Conservation (phyloP, 1,139 yeast species). For the Ogataea hybrid region DNA sequence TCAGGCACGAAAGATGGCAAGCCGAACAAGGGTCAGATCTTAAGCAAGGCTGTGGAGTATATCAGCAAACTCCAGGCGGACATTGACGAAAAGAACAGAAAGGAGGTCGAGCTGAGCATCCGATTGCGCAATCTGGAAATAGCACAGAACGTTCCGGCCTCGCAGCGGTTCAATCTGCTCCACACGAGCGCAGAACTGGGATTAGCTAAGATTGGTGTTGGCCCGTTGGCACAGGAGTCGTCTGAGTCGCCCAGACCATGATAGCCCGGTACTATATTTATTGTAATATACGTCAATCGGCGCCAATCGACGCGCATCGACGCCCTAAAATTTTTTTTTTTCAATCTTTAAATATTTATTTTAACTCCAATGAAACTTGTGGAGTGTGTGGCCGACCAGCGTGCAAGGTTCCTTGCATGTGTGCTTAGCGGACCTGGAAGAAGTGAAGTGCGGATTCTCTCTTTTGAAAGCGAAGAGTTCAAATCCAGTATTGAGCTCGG, state of each 20-base stretch:
- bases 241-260: slow-evolving; percentile 9
- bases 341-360: slow-evolving; percentile 1
- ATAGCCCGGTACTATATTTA: slow-evolving; percentile 2
- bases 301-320: slow-evolving; percentile 9
- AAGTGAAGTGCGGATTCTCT: slow-evolving; percentile 30
- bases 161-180: slow-evolving; percentile 45
- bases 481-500: slow-evolving; percentile 30
- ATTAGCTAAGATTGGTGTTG: slow-evolving; percentile 76
- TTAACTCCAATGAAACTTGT: slow-evolving; percentile 11
- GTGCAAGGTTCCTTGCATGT: slow-evolving; percentile 23
- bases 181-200: slow-evolving; percentile 82
- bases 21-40: slow-evolving; percentile 90
- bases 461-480: slow-evolving; percentile 19
- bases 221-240: slow-evolving; percentile 52
- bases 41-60: slow-evolving; percentile 83
- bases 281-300: slow-evolving; percentile 5
- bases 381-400: slow-evolving; percentile 15
- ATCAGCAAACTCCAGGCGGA: slow-evolving; percentile 69
- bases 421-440: slow-evolving; percentile 27
- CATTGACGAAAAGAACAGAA: slow-evolving; percentile 74
- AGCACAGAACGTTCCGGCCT: slow-evolving; percentile 36
- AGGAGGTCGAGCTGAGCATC: slow-evolving; percentile 71
- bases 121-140: slow-evolving; percentile 54
- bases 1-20: slow-evolving; percentile 82
- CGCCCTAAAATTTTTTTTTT: slow-evolving; percentile 7